A percentile compares a stretch with the other conserved stretches of the same genome.
phyloP scores from a whole-genome alignment of 306 rosid genomes.

The Crotalaria pallida region DNA sequence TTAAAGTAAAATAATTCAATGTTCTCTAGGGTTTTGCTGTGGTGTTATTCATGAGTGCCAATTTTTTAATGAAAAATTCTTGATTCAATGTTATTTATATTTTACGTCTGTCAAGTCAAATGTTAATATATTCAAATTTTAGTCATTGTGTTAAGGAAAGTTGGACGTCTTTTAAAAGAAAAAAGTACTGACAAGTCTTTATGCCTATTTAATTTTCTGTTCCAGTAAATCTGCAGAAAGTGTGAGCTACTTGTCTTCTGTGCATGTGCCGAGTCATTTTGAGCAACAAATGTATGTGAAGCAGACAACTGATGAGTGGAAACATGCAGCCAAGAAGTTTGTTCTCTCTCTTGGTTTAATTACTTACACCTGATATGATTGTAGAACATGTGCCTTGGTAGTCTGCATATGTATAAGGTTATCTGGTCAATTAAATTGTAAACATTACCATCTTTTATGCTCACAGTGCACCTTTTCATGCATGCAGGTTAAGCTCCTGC shows the following conservation, averaged over 20 bases:
- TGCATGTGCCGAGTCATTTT: conserved; percentile 23
- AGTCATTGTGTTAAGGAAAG: neutral
- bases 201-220: conserved; percentile 21
- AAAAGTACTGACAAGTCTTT: conserved; percentile 13
- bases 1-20: neutral
- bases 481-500: conserved; percentile 53
- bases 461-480: conserved; percentile 18
- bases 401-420: conserved; percentile 14
- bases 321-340: conserved; percentile 42
- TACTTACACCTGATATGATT: conserved; percentile 3
- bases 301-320: conserved; percentile 43
- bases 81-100: neutral
- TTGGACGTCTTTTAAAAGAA: neutral
- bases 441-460: conserved; percentile 17
- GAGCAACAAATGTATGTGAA: conserved; percentile 34
- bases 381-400: conserved; percentile 14
- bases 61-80: neutral
- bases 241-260: conserved; percentile 30
- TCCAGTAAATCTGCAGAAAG: conserved; percentile 41
- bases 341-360: conserved; percentile 29
- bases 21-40: neutral
- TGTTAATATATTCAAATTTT: neutral
- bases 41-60: neutral
- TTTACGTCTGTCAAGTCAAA: neutral
- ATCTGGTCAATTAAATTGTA: neutral